Evolutionary conservation across 1,284 basidiomycete species (phyloP), one percentile per base, ranked within the genome.

Genomic region (Moesziomyces aphidis): DNA sequence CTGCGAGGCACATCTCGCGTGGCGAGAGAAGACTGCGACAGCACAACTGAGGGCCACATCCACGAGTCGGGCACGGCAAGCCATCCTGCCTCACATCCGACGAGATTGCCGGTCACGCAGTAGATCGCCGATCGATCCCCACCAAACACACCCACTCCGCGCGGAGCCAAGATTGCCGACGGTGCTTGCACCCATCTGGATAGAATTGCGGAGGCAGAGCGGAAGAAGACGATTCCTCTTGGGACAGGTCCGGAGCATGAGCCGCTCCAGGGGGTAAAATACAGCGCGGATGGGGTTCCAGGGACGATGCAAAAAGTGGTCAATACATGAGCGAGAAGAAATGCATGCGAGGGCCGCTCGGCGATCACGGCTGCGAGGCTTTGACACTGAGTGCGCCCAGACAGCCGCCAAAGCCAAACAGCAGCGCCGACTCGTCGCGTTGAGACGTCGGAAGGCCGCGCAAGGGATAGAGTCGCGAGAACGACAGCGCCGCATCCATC

Each of bases 401-500:
- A 3, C 66, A 75, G 36, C 56, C 63, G 22, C 73, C 73, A 46
- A 70, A 75, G 43, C 73, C 73, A 44, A 75, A 75, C 15, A 67
- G 31, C 15, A 75, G 49, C 9, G 46, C 42, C 2, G 22, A 54
- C 46, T 59, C 58, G 21, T 55, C 23, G 23, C 48, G 55, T 43
- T 58, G 54, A 24, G 54, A 19, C 4, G 45, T 44, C 4, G 24
- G 34, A 15, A 55, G 57, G 8, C 60, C 69, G 22, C 23, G 50
- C 6, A 73, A n/a, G 4, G 73, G 73, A 49, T 69, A 51, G 36
- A 75, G 39, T 28, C 68, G 59, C 19, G 73, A 63, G 54, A 75
- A 75, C 7, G 73, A 61, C 39, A 75, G 23, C 4, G 60, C 59
- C 43, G 61, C 62, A 31, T 71, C 68, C 22, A 47, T 48, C 9